These are phyloP conservation scores for Flaveria ramosissima DNA, from an alignment of 129 eudicot species.

Conservation along the genomic window DNA sequence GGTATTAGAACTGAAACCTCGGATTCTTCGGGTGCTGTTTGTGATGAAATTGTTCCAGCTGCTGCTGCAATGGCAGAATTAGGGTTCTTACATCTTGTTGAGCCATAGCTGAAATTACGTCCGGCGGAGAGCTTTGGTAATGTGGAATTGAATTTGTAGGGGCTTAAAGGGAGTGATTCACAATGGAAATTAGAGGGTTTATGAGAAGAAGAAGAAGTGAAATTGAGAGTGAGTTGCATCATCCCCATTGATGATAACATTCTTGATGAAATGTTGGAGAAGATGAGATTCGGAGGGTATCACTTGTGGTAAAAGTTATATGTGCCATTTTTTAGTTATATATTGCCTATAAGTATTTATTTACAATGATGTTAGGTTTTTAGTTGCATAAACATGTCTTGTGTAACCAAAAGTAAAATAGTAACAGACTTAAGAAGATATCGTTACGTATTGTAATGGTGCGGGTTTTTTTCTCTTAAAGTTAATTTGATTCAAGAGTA, in stretches of 20 bases:
- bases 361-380: no score
- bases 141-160: background rate
- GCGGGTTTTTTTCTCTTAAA: no score
- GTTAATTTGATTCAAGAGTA: no score
- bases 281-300: background rate
- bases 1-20: slow-evolving; percentile 17
- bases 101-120: slow-evolving; percentile 17
- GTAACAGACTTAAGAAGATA: no score
- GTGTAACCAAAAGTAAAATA: no score
- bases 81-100: slow-evolving; percentile 19
- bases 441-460: no score
- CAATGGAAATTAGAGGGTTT: slow-evolving; percentile 19
- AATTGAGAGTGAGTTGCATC: slow-evolving; percentile 14
- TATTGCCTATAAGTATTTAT: no score
- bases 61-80: slow-evolving; percentile 20
- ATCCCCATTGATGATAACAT: slow-evolving; percentile 29
- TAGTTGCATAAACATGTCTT: no score
- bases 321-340: no score
- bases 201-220: slow-evolving; percentile 20
- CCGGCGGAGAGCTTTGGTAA: slow-evolving; percentile 1
- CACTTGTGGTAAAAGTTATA: background rate
- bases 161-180: background rate
- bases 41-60: slow-evolving; percentile 27
- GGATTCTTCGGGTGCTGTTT: slow-evolving; percentile 31
- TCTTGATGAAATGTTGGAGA: slow-evolving; percentile 17